Conservation (phyloP, 2,329 filamentous ascomycete genomes). For the Paraphoma chrysanthemicola region DNA sequence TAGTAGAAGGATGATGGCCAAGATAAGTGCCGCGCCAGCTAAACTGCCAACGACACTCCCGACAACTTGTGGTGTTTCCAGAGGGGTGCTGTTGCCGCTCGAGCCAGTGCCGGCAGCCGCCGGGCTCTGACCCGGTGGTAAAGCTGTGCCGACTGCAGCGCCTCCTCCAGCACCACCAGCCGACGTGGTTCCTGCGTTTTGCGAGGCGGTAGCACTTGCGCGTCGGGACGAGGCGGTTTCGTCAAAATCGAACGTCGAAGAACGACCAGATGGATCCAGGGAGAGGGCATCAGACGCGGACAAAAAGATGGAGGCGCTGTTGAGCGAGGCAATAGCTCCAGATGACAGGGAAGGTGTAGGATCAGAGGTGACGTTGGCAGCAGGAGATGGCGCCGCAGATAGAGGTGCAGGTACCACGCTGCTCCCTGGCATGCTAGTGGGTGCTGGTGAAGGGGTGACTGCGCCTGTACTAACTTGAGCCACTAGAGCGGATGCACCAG, state of each 20-base stretch:
- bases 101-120: conserved; percentile 11
- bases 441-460: conserved; percentile 11
- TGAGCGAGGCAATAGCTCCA: not conserved
- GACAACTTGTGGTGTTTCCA: conserved; percentile 62
- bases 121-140: conserved; percentile 17
- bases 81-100: conserved; percentile 27
- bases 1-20: conserved; percentile 60
- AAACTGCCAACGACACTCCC: conserved; percentile 70
- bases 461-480: conserved; percentile 9
- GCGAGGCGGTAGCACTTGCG: conserved; percentile 17
- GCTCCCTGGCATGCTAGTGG: conserved; percentile 8
- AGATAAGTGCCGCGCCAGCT: conserved; percentile 61
- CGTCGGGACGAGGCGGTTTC: conserved; percentile 17
- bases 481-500: conserved; percentile 20
- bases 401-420: conserved; percentile 3
- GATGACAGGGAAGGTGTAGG: conserved; percentile 10
- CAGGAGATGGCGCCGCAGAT: conserved; percentile 2
- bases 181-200: conserved; percentile 11
- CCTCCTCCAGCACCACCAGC: conserved; percentile 17
- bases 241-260: conserved; percentile 11
- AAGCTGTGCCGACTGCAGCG: conserved; percentile 23
- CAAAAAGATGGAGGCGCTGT: conserved; percentile 6
- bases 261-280: conserved; percentile 14
- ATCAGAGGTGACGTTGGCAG: conserved; percentile 23
- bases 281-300: conserved; percentile 16